Evolutionary conservation across 441 rosid genomes (phyloP).

Genomic region (Macaranga tanarius): DNA sequence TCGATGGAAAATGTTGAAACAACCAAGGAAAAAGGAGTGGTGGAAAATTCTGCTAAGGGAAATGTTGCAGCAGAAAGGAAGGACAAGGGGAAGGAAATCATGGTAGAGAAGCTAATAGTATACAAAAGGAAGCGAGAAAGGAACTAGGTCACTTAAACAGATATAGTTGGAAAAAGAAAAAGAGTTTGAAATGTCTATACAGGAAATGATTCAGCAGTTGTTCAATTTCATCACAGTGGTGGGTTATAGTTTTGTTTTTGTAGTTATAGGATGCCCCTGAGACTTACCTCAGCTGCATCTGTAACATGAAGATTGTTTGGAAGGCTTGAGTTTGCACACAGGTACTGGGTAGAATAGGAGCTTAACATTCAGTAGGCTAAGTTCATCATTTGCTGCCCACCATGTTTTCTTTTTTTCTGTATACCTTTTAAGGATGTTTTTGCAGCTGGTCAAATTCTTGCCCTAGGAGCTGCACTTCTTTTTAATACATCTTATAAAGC

Average conservation of each 20-base stretch:
- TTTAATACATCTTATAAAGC: slow-evolving; percentile 4
- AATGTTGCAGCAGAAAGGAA: slow-evolving; percentile 13
- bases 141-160: slow-evolving; percentile 11
- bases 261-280: slow-evolving; percentile 10
- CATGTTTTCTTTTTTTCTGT: not conserved
- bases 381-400: slow-evolving; percentile 12
- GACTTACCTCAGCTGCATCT: slow-evolving; percentile 14
- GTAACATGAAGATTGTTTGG: slow-evolving; percentile 5
- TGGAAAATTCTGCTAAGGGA: slow-evolving; percentile 13
- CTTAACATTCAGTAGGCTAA: slow-evolving; percentile 13
- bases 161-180: not conserved
- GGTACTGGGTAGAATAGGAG: slow-evolving; percentile 1
- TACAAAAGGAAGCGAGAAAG: slow-evolving; percentile 32
- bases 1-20: slow-evolving; percentile 24
- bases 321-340: slow-evolving; percentile 8
- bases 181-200: not conserved
- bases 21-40: slow-evolving; percentile 10
- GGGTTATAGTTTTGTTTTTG: slow-evolving; percentile 13
- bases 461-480: slow-evolving; percentile 8
- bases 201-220: slow-evolving; percentile 16
- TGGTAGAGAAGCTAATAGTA: slow-evolving; percentile 27
- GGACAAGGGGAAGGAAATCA: slow-evolving; percentile 22
- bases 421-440: not conserved
- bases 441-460: slow-evolving; percentile 4
- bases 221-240: not conserved